Evolutionary conservation across 2,329 filamentous ascomycete genomes (phyloP).

Genomic region (Coniochaeta sp.): DNA sequence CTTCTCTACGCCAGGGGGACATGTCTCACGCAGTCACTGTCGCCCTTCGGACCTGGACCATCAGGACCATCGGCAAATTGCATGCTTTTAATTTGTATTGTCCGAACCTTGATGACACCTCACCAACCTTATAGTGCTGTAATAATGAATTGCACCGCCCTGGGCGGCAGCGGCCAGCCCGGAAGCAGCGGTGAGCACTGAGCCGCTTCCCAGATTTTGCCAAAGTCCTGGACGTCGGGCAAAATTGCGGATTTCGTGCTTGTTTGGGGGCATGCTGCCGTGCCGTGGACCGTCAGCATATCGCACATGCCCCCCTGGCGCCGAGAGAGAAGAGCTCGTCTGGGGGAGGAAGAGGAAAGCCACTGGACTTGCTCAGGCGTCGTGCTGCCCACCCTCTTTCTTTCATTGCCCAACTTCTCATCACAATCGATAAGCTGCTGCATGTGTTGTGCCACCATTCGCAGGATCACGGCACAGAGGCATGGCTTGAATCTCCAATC

Average conservation of each 20-base stretch:
- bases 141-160: neutral
- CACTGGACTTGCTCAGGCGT: neutral
- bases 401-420: neutral
- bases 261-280: neutral
- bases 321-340: neutral
- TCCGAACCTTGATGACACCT: neutral
- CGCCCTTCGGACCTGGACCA: neutral
- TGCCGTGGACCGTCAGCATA: neutral
- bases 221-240: neutral
- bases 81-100: neutral
- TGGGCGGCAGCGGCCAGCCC: neutral
- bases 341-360: neutral
- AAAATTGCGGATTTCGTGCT: neutral
- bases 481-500: neutral
- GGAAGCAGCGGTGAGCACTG: neutral
- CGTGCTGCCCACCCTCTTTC: neutral
- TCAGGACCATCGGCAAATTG: neutral
- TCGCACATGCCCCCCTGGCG: neutral
- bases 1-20: too few species aligned
- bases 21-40: neutral
- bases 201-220: neutral
- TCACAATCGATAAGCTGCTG: neutral
- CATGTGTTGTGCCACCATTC: neutral
- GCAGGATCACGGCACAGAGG: neutral
- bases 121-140: too few species aligned